These are phyloP conservation scores for Fusarium albidum DNA, from an alignment of 2,329 filamentous ascomycete genomes.

Conservation along the genomic window DNA sequence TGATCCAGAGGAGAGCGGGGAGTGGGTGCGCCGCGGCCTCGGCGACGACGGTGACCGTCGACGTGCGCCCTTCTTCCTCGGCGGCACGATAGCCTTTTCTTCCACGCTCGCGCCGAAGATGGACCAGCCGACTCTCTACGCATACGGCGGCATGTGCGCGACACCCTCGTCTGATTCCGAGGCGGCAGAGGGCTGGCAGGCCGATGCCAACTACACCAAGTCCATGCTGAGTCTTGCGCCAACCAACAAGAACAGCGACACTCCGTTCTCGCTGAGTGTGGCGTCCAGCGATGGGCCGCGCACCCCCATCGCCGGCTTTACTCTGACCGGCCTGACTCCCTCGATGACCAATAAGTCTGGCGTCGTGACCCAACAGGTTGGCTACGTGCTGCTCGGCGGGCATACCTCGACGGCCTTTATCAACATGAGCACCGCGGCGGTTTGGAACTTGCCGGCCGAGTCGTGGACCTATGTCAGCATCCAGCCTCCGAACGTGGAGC, in stretches of 20 bases:
- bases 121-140: slow-evolving; percentile 68
- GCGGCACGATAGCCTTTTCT: slow-evolving; percentile 72
- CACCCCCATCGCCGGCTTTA: slow-evolving; percentile 86
- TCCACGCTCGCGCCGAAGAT: slow-evolving; percentile 61
- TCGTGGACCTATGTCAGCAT: slow-evolving; percentile 84
- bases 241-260: slow-evolving; percentile 37
- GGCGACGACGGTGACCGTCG: slow-evolving; percentile 30
- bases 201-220: slow-evolving; percentile 79
- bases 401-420: slow-evolving; percentile 86
- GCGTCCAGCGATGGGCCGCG: slow-evolving; percentile 66
- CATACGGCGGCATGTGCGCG: slow-evolving; percentile 93
- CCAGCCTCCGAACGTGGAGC: slow-evolving; percentile 48
- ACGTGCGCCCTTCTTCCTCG: slow-evolving; percentile 59
- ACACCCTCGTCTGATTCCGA: slow-evolving; percentile 42
- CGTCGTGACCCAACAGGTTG: slow-evolving; percentile 74
- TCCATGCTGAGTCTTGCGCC: slow-evolving; percentile 75
- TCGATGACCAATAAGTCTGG: slow-evolving; percentile 74
- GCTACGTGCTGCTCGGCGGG: slow-evolving; percentile 84
- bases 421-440: slow-evolving; percentile 90
- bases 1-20: slow-evolving; percentile 41
- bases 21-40: slow-evolving; percentile 38
- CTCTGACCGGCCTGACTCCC: slow-evolving; percentile 76
- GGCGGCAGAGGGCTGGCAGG: slow-evolving; percentile 66
- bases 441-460: slow-evolving; percentile 87
- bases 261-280: slow-evolving; percentile 48